Conservation (phyloP, 2,329 filamentous ascomycete species). For the Stagonosporopsis vannaccii region DNA sequence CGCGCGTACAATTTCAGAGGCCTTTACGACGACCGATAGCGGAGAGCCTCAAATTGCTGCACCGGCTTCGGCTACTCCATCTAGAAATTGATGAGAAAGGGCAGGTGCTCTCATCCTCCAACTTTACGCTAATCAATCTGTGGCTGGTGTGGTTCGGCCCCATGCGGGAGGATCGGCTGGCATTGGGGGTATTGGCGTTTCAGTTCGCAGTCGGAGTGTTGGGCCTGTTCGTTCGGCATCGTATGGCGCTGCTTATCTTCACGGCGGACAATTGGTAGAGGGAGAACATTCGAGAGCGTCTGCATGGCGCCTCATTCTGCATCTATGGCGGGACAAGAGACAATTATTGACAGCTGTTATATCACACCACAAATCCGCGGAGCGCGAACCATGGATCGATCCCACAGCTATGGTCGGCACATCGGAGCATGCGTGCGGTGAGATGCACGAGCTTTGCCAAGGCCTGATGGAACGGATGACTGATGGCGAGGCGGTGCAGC, state of each 20-base stretch:
- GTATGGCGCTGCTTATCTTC: constrained; percentile 86
- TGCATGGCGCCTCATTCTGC: constrained; percentile 6
- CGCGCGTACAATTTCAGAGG: constrained; percentile 75
- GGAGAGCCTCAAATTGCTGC: constrained; percentile 71
- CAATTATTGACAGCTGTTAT: neutral
- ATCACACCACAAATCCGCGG: constrained; percentile 1
- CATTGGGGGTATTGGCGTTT: constrained; percentile 78
- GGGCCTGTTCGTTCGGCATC: constrained; percentile 85
- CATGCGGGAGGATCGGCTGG: constrained; percentile 83
- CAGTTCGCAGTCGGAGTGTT: constrained; percentile 79
- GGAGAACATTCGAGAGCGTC: constrained; percentile 2
- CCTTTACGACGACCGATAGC: constrained; percentile 73
- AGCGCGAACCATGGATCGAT: constrained; percentile 4
- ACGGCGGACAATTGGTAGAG: constrained; percentile 76
- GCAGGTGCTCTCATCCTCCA: constrained; percentile 79
- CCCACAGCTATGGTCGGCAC: constrained; percentile 7
- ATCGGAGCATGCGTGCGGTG: neutral
- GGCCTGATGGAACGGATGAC: constrained; percentile 23
- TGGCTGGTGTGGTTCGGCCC: constrained; percentile 97
- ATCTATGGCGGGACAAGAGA: neutral
- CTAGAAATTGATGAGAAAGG: constrained; percentile 73
- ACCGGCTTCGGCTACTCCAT: constrained; percentile 71
- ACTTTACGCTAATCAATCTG: constrained; percentile 92
- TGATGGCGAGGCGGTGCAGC: constrained; percentile 14
- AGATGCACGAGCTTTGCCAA: constrained; percentile 13